Percentiles rank a stretch among this genome's conserved stretches.
Conservation (phyloP, 2,329 filamentous ascomycete species). For the Calonectria pauciramosa region DNA sequence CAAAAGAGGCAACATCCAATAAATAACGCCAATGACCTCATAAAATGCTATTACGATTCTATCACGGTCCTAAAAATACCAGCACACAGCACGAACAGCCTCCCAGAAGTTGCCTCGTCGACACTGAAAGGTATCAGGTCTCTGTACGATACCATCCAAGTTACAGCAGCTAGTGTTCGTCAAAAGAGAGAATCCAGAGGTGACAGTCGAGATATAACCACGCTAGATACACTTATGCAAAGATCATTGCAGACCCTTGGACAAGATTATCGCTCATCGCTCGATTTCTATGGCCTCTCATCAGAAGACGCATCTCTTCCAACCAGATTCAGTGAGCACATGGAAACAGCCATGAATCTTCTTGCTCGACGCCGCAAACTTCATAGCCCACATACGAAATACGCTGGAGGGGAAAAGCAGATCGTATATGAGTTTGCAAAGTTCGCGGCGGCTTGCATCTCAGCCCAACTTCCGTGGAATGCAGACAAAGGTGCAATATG, state of each 20-base stretch:
- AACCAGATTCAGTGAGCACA: constrained; percentile 17
- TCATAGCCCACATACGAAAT: not conserved
- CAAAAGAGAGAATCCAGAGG: not conserved
- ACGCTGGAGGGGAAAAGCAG: constrained; percentile 2
- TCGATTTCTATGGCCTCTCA: constrained; percentile 21
- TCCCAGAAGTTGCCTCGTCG: not conserved
- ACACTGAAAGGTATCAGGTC: not conserved
- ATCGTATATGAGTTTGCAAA: constrained; percentile 11
- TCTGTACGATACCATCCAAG: constrained; percentile 9
- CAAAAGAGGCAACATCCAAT: constrained; percentile 1
- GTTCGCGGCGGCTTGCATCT: constrained; percentile 21
- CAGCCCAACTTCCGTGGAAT: constrained; percentile 10
- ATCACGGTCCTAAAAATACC: constrained; percentile 24
- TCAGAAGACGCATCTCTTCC: constrained; percentile 14
- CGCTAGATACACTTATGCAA: constrained; percentile 17
- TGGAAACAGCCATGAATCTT: not conserved
- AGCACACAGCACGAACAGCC: not conserved
- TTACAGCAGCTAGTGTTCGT: not conserved
- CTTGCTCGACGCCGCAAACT: not conserved
- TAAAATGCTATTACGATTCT: constrained; percentile 28
- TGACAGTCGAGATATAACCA: constrained; percentile 10
- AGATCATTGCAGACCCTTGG: constrained; percentile 15
- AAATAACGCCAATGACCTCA: not conserved
- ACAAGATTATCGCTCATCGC: constrained; percentile 2
- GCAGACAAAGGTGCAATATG: not conserved